phyloP scores from a whole-genome alignment of 164 flowering plant species.

The Annona cherimola region DNA sequence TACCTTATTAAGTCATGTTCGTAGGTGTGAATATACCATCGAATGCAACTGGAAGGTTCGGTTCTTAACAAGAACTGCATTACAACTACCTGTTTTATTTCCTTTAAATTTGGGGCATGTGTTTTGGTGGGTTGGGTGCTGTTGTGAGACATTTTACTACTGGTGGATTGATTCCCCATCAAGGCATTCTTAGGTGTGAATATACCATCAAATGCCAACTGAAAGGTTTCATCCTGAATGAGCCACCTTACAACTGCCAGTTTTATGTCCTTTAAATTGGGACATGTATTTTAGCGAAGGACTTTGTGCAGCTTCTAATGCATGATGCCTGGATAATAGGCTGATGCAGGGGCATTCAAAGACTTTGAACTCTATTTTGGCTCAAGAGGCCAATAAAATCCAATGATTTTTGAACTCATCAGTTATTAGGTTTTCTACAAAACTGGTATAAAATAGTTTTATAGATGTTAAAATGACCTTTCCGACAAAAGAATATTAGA shows the following conservation, averaged over 20 bases:
- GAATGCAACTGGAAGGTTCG: constrained; percentile 96
- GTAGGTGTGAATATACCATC: constrained; percentile 76
- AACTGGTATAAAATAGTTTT: too few relatives aligned
- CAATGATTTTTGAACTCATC: too few relatives aligned
- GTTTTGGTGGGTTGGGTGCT: constrained; percentile 66
- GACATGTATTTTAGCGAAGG: neutral
- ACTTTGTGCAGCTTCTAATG: neutral
- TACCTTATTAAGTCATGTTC: constrained; percentile 53
- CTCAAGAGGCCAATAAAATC: too few relatives aligned
- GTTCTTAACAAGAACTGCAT: neutral
- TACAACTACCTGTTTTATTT: neutral
- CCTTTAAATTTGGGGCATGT: neutral
- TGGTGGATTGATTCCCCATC: constrained; percentile 54
- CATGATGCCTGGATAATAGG: neutral
- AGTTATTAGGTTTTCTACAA: too few relatives aligned
- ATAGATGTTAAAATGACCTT: too few relatives aligned
- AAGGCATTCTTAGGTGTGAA: constrained; percentile 68
- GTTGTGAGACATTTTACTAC: constrained; percentile 43
- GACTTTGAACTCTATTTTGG: too few relatives aligned
- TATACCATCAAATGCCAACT: constrained; percentile 80
- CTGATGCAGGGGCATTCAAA: neutral
- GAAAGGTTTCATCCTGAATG: constrained; percentile 60
- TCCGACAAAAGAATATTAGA: too few relatives aligned
- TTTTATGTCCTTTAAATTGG: neutral
- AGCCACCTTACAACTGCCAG: neutral